Conservation (phyloP, 1,139 yeast species). For the Debaryomyces fabryi region DNA sequence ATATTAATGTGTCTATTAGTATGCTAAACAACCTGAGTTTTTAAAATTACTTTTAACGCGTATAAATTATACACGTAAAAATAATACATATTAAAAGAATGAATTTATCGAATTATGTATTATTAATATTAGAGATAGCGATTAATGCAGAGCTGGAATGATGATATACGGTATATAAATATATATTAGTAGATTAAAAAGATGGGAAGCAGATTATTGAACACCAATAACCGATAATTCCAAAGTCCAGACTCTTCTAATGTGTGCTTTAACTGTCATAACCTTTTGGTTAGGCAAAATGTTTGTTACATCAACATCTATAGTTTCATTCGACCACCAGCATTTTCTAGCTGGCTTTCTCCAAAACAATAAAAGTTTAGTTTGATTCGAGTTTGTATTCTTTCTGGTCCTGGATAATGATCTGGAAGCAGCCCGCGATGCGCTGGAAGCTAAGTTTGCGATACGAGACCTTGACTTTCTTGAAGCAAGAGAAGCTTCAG, state of each 20-base stretch:
- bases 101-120: slow-evolving; percentile 1
- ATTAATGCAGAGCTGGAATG: neutral
- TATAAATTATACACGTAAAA: slow-evolving; percentile 1
- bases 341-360: slow-evolving; percentile 98
- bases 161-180: neutral
- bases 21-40: neutral
- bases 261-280: slow-evolving; percentile 57
- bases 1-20: neutral
- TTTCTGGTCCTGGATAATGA: slow-evolving; percentile 51
- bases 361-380: slow-evolving; percentile 90
- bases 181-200: neutral
- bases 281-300: slow-evolving; percentile 26
- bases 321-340: slow-evolving; percentile 89
- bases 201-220: slow-evolving; percentile 28
- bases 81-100: neutral
- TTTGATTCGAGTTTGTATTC: slow-evolving; percentile 42
- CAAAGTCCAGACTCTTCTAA: slow-evolving; percentile 83
- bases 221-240: slow-evolving; percentile 68
- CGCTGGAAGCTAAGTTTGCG: slow-evolving; percentile 45
- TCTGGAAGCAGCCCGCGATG: slow-evolving; percentile 54
- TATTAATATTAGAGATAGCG: neutral
- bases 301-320: slow-evolving; percentile 50
- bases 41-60: slow-evolving; percentile 4
- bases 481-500: slow-evolving; percentile 38
- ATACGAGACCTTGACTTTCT: slow-evolving; percentile 52